Conservation (phyloP, 805 yeast genomes). For the Metahyphopichia silvanorum region DNA sequence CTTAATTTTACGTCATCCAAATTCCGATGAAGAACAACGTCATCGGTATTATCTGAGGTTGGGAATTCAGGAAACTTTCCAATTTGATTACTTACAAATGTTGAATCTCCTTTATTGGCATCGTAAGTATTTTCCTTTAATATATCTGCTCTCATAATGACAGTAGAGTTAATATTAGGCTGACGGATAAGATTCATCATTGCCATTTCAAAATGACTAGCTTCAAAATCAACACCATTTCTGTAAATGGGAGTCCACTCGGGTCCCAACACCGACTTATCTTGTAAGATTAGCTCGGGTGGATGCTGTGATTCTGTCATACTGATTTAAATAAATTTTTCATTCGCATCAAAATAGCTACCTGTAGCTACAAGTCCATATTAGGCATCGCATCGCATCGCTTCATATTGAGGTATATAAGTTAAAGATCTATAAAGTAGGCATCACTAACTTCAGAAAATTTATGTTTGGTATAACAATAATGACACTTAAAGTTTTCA, state of each 20-base stretch:
- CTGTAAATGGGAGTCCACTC: conserved; percentile 63
- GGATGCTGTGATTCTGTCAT: too few relatives aligned
- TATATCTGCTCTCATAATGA: conserved; percentile 84
- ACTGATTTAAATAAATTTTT: too few relatives aligned
- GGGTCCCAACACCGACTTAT: conserved; percentile 51
- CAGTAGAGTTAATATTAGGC: conserved; percentile 90
- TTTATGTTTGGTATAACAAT: conserved; percentile 43
- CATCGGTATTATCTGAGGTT: conserved; percentile 14
- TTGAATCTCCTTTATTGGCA: conserved; percentile 27
- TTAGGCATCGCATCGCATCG: too few relatives aligned
- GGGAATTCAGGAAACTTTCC: conserved; percentile 33
- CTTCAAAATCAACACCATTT: conserved; percentile 44
- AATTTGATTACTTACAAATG: conserved; percentile 22
- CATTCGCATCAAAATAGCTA: too few relatives aligned
- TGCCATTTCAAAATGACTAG: conserved; percentile 65
- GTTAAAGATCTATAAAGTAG: conserved; percentile 32
- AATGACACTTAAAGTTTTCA: conserved; percentile 42
- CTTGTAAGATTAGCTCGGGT: too few relatives aligned
- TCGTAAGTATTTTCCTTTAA: conserved; percentile 48
- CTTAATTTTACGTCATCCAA: conserved; percentile 31
- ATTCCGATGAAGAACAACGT: conserved; percentile 26
- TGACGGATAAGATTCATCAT: conserved; percentile 76
- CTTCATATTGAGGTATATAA: too few relatives aligned
- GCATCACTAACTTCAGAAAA: conserved; percentile 38
- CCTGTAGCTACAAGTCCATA: too few relatives aligned